These are phyloP conservation scores for Vanrija sp. DNA, from an alignment of 1,284 basidiomycete genomes.

Conservation along the genomic window DNA sequence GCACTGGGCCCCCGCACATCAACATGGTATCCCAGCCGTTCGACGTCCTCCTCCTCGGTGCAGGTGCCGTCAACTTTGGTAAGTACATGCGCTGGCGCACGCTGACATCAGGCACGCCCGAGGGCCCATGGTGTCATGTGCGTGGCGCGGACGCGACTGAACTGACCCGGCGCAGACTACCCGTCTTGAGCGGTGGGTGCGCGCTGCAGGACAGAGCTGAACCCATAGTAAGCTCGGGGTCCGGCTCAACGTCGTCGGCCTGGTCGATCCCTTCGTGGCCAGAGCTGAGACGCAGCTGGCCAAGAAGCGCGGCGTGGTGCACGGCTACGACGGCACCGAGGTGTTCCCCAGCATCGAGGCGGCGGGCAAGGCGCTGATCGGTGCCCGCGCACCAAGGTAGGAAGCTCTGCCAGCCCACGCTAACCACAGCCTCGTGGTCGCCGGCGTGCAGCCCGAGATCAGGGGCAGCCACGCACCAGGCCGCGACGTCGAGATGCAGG, in stretches of 20 bases:
- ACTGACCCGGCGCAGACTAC: too few species aligned
- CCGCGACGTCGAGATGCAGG: neutral
- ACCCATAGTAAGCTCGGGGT: constrained; percentile 67
- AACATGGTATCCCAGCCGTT: neutral
- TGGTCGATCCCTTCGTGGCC: constrained; percentile 82
- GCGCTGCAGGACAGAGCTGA: too few species aligned
- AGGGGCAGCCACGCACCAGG: neutral
- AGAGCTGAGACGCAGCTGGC: constrained; percentile 73
- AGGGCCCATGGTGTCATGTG: neutral
- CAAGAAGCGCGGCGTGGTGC: constrained; percentile 79
- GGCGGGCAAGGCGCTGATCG: constrained; percentile 32
- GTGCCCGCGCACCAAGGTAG: too few species aligned
- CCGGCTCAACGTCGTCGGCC: constrained; percentile 87
- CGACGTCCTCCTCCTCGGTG: neutral
- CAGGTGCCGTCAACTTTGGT: neutral
- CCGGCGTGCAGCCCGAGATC: constrained; percentile 41
- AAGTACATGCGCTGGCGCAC: neutral
- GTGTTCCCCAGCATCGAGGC: constrained; percentile 79
- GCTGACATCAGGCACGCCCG: neutral
- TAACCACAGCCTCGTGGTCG: neutral
- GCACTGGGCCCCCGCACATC: too few species aligned
- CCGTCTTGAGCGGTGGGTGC: too few species aligned
- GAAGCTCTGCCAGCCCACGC: too few species aligned
- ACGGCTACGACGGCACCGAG: constrained; percentile 81
- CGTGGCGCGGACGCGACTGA: neutral